Evolutionary conservation across 208 protist species (phyloP), one percentile per base, ranked within the genome.

Genomic region (Crithidia fasciculata): DNA sequence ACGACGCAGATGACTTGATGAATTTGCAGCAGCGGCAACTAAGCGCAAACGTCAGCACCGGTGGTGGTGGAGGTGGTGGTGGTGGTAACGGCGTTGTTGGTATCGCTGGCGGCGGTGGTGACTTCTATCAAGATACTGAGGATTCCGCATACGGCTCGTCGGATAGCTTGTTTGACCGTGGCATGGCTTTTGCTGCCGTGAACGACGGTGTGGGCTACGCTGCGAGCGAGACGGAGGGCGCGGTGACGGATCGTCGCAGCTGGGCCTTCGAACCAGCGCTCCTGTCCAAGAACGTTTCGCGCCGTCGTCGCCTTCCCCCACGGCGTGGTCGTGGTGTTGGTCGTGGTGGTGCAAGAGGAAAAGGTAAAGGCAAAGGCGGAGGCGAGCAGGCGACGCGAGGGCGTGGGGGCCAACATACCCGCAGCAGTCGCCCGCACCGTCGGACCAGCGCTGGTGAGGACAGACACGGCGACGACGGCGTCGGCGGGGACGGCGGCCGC

Each of bases 101-200:
- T 28, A 28, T 28, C 36, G 61, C 37, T 50, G 52, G 18, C 16
- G 53, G 65, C 10, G 65, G 53, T 37, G 65, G 65, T 19, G 65
- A 70, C 19, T 70, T 70, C 54, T 70, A 70, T 41, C 47, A 50
- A 41, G 63, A 69, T 39, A 70, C 53, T 41, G 65, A 70, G 8
- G 54, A 70, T 54, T 70, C 65, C 19, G 0, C 41, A 4, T 70
- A 61, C 53, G 43, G 43, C 41, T 61, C 65, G 2, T 70, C 54
- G 0, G 53, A 53, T n/a, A 40, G 10, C 41, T 39, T 2, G 36
- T 70, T 61, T 43, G 12, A 43, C 3, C 41, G 61, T 3, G 41
- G 41, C 3, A 70, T 50, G 19, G 37, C 53, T 0, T 61, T 53
- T 37, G 3, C 41, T 6, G 4, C 65, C 6, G 37, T 7, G 2